Base-by-base conservation (phyloP, 1,284 basidiomycete species). In the Bondarzewia mesenterica region DNA sequence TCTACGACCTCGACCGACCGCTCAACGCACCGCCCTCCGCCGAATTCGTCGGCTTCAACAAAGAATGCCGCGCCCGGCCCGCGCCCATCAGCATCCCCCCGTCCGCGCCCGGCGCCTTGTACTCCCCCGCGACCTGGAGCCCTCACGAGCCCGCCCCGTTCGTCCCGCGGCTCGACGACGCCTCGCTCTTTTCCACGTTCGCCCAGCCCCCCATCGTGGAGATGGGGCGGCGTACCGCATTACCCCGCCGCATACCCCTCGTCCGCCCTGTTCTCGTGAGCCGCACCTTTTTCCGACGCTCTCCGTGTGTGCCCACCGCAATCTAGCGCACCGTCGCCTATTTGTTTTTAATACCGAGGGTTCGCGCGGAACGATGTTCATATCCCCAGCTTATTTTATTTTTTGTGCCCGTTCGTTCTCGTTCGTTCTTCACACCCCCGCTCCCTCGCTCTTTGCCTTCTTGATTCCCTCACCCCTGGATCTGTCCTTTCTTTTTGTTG, bases 1-100 rank as follows among this genome's bases (percentile, higher is more conserved):
- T 80, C 42, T 87, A 86, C 62, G 77, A 83, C 53, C 66, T 89
- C 54, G 77, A 82, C 55, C 75, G 80, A 60, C 52, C 60, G 18
- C 64, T 64, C 53, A 66, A 66, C 58, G 69, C 62, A 51, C 64
- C 71, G 61, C 80, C 83, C n/a, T 72, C 74, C 29, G 81, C 77
- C 50, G 72, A 79, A 56, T 67, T 85, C 50, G 53, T 77, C 52
- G 73, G 71, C 38, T 74, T 75, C 60, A 75, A 77, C 63, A 74
- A 70, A 64, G 74, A 51, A 18, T n/a, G 27, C 26, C 45, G 46
- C n/a, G 42, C 18, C 52, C 53, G 56, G 50, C 57, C 61, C 52
- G 55, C 55, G 47, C 50, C 42, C 47, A 48, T 44, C 42, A 32
- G 42, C 26, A 44, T 21, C 6, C 51, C 35, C 36, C 51, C 2